These are phyloP conservation scores for Westerdykella ornata DNA, from an alignment of 2,329 filamentous ascomycete genomes.

Conservation along the genomic window DNA sequence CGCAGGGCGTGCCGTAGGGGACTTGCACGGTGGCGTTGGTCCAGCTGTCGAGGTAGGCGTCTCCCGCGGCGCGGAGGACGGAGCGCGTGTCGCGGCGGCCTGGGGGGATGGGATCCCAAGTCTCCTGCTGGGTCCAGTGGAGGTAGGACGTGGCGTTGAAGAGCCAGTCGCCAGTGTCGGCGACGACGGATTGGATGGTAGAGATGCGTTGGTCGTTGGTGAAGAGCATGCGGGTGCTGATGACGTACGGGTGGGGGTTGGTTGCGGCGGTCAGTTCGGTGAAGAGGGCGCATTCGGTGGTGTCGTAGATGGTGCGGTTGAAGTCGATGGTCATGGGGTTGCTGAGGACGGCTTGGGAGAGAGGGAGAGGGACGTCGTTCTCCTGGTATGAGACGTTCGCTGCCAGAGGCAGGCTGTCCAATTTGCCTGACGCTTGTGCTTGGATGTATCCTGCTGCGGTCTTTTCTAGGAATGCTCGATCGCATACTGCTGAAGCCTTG, in stretches of 20 bases:
- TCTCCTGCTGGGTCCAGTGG: conserved; percentile 8
- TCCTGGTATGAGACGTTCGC: conserved; percentile 12
- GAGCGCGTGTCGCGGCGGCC: conserved; percentile 12
- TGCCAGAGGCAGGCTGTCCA: conserved; percentile 6
- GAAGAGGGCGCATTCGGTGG: conserved; percentile 15
- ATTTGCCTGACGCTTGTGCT: conserved; percentile 13
- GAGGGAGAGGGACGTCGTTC: conserved; percentile 11
- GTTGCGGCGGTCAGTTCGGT: conserved; percentile 16
- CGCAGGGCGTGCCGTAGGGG: conserved; percentile 23
- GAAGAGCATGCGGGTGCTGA: conserved; percentile 14
- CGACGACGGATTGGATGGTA: conserved; percentile 12
- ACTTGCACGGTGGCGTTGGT: conserved; percentile 15
- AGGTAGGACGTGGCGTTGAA: conserved; percentile 16
- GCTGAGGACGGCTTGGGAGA: conserved; percentile 9
- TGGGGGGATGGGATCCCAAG: conserved; percentile 12
- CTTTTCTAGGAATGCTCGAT: conserved; percentile 11
- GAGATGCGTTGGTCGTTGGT: conserved; percentile 5
- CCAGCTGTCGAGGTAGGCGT: conserved; percentile 23
- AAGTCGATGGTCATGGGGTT: conserved; percentile 14
- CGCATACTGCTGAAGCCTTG: conserved; percentile 11
- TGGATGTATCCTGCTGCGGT: conserved; percentile 10
- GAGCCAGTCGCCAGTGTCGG: conserved; percentile 18
- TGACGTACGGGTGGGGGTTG: conserved; percentile 16
- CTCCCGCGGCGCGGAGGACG: conserved; percentile 16
- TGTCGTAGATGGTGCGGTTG: conserved; percentile 16